Conservation (phyloP, 176 grass and related monocot species). For the Oryza coarctata region DNA sequence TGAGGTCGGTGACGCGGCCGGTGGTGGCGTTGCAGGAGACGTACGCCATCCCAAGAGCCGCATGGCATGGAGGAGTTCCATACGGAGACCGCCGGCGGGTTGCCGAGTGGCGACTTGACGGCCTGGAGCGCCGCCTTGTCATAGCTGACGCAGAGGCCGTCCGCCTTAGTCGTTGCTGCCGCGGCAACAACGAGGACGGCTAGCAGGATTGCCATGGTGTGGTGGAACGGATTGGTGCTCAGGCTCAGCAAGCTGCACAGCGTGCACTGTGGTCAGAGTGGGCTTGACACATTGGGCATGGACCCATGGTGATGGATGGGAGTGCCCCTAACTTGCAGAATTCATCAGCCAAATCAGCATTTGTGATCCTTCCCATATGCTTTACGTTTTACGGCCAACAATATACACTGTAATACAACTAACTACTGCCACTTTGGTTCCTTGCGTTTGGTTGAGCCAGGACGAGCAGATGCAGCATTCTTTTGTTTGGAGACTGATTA, state of each 20-base stretch:
- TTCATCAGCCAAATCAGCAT: too few relatives aligned
- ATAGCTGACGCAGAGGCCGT: constrained; percentile 38
- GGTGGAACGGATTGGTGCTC: too few relatives aligned
- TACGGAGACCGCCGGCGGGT: constrained; percentile 36
- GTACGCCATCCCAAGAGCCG: constrained; percentile 51
- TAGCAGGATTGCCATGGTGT: neutral
- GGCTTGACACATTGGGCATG: neutral
- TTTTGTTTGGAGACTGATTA: too few relatives aligned
- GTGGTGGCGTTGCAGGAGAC: constrained; percentile 47
- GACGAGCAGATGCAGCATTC: too few relatives aligned
- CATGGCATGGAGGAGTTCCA: constrained; percentile 47
- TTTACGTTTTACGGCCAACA: too few relatives aligned
- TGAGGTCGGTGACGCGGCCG: constrained; percentile 38
- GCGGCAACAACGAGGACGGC: constrained; percentile 12
- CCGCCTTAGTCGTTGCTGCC: neutral
- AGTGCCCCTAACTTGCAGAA: too few relatives aligned
- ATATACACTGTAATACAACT: too few relatives aligned
- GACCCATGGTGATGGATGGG: neutral
- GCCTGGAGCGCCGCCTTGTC: constrained; percentile 40
- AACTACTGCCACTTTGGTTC: too few relatives aligned
- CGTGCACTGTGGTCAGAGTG: neutral
- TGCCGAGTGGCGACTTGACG: constrained; percentile 42
- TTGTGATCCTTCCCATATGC: too few relatives aligned
- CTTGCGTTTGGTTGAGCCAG: too few relatives aligned
- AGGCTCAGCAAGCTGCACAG: neutral